Conservation (phyloP, 1,284 basidiomycete species). For the Austroboletus rostrupii region DNA sequence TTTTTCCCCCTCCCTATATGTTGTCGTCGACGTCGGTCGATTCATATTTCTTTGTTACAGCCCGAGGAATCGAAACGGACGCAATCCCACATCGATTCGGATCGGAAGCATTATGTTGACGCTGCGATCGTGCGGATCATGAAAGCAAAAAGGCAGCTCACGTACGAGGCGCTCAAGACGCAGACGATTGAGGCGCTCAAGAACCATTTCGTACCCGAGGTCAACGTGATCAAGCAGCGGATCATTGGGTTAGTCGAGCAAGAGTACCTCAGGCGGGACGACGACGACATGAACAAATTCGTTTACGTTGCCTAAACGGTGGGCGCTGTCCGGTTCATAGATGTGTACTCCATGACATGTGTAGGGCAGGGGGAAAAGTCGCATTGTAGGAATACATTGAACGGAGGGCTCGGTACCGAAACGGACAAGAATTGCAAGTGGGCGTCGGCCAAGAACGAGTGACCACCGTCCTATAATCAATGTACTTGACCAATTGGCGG, state of each 20-base stretch:
- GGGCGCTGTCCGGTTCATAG: too few species aligned
- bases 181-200: constrained; percentile 80
- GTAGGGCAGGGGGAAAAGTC: too few species aligned
- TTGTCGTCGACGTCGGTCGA: not conserved
- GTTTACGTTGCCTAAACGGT: constrained; percentile 65
- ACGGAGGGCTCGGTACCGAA: too few species aligned
- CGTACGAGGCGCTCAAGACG: constrained; percentile 74
- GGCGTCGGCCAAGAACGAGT: too few species aligned
- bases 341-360: not conserved
- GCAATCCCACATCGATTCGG: constrained; percentile 80
- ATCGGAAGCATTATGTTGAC: constrained; percentile 84
- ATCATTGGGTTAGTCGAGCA: constrained; percentile 80
- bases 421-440: too few species aligned
- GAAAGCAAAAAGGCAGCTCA: constrained; percentile 84
- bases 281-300: constrained; percentile 66
- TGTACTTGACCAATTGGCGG: too few species aligned
- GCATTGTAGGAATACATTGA: too few species aligned
- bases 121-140: constrained; percentile 94
- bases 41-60: constrained; percentile 36
- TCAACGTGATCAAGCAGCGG: constrained; percentile 79
- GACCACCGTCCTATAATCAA: too few species aligned
- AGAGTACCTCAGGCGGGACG: constrained; percentile 81
- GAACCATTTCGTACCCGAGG: constrained; percentile 69
- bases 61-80: constrained; percentile 85
- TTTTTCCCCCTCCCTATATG: not conserved